These are phyloP conservation scores for Dimargaris xerosporica DNA, from an alignment of 192 early-diverging fungal species.

Conservation along the genomic window DNA sequence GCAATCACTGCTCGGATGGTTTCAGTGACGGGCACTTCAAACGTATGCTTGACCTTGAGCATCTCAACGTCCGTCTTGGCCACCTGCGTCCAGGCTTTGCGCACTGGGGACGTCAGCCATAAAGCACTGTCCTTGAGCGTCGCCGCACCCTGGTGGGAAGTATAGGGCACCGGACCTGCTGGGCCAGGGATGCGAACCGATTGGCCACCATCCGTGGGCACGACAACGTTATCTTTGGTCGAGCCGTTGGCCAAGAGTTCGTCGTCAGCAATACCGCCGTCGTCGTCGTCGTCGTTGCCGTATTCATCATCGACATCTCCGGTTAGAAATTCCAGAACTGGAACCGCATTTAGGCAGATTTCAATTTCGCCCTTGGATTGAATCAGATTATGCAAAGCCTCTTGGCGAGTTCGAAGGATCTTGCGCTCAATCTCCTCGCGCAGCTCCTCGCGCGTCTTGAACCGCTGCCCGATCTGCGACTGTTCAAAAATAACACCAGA, in stretches of 20 bases:
- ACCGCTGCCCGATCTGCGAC: slow-evolving; percentile 36
- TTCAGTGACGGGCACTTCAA: slow-evolving; percentile 2
- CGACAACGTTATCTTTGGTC: no score
- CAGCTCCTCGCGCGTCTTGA: slow-evolving; percentile 55
- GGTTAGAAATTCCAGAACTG: neutral
- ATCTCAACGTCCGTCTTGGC: neutral
- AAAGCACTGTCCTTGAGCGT: neutral
- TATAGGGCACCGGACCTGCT: neutral
- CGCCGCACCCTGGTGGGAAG: neutral
- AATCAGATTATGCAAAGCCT: slow-evolving; percentile 48
- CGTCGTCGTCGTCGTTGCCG: no score
- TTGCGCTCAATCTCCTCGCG: slow-evolving; percentile 48
- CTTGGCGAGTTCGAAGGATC: slow-evolving; percentile 35
- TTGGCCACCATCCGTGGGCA: no score
- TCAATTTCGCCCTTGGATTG: slow-evolving; percentile 34
- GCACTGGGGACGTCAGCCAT: neutral
- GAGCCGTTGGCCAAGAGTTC: no score
- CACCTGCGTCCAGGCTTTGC: neutral
- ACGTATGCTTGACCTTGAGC: neutral
- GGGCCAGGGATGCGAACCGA: no score
- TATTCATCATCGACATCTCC: neutral
- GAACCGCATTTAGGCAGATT: slow-evolving; percentile 3
- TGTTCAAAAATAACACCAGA: neutral
- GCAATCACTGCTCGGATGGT: neutral
- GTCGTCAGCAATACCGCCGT: no score